Percentiles rank a stretch among this genome's conserved stretches.
Conservation (phyloP, 129 eudicot genomes). For the Lonicera japonica region DNA sequence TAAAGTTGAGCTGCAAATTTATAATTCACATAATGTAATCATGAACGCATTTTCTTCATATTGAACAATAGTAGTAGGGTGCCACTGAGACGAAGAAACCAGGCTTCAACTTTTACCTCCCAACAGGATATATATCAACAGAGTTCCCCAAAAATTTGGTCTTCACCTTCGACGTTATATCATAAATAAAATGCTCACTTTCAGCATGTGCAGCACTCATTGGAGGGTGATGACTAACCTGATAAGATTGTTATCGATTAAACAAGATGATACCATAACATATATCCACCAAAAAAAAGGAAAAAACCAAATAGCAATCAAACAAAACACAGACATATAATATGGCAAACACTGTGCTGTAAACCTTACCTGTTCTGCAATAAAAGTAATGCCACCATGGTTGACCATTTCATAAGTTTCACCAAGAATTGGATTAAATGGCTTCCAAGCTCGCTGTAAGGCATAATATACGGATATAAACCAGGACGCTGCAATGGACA, state of each 20-base stretch:
- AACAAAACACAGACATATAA: too few relatives aligned
- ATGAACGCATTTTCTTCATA: too few relatives aligned
- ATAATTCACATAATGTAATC: background rate
- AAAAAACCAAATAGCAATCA: background rate
- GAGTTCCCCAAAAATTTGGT: constrained; percentile 97
- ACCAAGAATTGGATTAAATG: constrained; percentile 98
- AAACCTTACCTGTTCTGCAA: constrained; percentile 74
- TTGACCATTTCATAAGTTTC: constrained; percentile 93
- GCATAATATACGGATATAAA: constrained; percentile 76
- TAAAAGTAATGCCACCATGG: constrained; percentile 78
- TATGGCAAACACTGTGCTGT: constrained; percentile 1
- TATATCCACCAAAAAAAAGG: background rate
- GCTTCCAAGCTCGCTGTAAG: constrained; percentile 89
- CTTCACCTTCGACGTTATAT: constrained; percentile 80
- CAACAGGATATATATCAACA: constrained; percentile 84
- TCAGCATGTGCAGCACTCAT: constrained; percentile 96
- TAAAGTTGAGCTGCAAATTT: background rate
- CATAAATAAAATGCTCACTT: constrained; percentile 85
- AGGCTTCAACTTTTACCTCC: constrained; percentile 46
- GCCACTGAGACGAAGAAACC: background rate
- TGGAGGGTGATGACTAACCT: constrained; percentile 99
- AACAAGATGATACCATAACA: background rate
- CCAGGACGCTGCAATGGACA: constrained; percentile 65
- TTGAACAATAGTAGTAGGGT: constrained; percentile 1
- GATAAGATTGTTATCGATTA: constrained; percentile 6